Evolutionary conservation across 2,329 filamentous ascomycete species (phyloP).

Genomic region (Sporothrix brunneoviolacea): DNA sequence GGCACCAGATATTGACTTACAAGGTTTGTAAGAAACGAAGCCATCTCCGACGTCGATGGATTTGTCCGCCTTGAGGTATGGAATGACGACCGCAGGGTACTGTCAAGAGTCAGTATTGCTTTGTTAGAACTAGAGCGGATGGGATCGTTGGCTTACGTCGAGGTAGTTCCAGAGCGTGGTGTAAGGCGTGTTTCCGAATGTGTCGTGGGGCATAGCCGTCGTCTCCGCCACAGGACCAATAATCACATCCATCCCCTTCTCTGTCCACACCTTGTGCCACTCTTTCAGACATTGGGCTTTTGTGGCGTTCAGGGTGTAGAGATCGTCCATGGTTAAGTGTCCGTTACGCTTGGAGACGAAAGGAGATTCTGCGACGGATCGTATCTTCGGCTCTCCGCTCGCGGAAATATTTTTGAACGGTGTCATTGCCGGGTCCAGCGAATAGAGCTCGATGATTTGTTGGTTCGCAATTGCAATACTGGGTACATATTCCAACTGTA

Average conservation of each 20-base stretch:
- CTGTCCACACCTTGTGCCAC: not conserved
- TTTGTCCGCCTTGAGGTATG: constrained; percentile 6
- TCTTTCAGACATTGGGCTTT: not conserved
- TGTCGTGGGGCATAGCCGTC: constrained; percentile 6
- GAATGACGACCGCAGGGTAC: not conserved
- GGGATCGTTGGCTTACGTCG: not conserved
- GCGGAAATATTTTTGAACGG: not conserved
- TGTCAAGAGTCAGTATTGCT: not conserved
- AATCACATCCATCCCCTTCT: not conserved
- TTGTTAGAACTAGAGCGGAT: too few relatives aligned
- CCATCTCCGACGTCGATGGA: not conserved
- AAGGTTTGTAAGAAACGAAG: not conserved
- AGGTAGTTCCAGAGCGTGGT: not conserved
- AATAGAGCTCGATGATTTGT: constrained; percentile 1
- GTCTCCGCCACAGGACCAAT: not conserved
- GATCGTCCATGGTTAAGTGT: not conserved
- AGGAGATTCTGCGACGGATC: constrained; percentile 1
- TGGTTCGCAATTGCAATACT: not conserved
- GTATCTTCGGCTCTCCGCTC: constrained; percentile 2
- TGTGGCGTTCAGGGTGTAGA: not conserved
- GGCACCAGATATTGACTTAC: too few relatives aligned
- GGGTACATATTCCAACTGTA: not conserved
- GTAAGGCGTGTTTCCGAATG: constrained; percentile 1
- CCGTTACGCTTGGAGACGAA: constrained; percentile 1
- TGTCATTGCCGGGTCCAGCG: not conserved